phyloP scores from a whole-genome alignment of 768 basidiomycete genomes.

The Sarcomyxa edulis region DNA sequence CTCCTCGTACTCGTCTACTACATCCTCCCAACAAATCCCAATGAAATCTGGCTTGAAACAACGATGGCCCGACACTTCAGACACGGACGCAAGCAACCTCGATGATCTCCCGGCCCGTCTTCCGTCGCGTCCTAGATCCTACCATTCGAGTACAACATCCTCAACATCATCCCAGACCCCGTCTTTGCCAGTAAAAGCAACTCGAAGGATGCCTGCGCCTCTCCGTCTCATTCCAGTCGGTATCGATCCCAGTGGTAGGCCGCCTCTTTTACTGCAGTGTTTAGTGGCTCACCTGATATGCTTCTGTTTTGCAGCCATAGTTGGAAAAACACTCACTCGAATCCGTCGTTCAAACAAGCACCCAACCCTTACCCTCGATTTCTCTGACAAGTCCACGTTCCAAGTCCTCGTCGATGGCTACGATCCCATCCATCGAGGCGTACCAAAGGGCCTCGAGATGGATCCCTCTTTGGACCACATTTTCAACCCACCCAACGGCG shows the following conservation, averaged over 20 bases:
- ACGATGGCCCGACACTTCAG: too few relatives aligned
- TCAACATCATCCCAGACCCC: slow-evolving; percentile 9
- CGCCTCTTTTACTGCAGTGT: too few relatives aligned
- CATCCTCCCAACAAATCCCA: too few relatives aligned
- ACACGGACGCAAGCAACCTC: too few relatives aligned
- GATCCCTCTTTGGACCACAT: slow-evolving; percentile 34
- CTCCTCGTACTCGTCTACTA: too few relatives aligned
- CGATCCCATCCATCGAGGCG: slow-evolving; percentile 46
- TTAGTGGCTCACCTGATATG: too few relatives aligned
- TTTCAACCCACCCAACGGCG: slow-evolving; percentile 20
- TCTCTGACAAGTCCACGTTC: slow-evolving; percentile 34
- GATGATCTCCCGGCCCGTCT: too few relatives aligned
- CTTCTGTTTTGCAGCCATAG: too few relatives aligned
- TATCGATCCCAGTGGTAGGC: slow-evolving; percentile 7
- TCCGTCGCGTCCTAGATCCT: slow-evolving; percentile 5
- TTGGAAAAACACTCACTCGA: slow-evolving; percentile 38
- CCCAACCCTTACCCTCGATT: slow-evolving; percentile 42
- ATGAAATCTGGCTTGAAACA: too few relatives aligned
- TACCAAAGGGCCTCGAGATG: slow-evolving; percentile 59
- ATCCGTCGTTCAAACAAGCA: slow-evolving; percentile 37
- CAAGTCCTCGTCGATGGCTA: slow-evolving; percentile 63
- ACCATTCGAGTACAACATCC: too few relatives aligned
- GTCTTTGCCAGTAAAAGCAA: slow-evolving; percentile 16
- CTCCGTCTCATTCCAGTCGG: slow-evolving; percentile 27
- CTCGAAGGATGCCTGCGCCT: slow-evolving; percentile 26